Evolutionary conservation across 2,329 filamentous ascomycete species (phyloP).

Genomic region (Fusarium chlamydosporum): DNA sequence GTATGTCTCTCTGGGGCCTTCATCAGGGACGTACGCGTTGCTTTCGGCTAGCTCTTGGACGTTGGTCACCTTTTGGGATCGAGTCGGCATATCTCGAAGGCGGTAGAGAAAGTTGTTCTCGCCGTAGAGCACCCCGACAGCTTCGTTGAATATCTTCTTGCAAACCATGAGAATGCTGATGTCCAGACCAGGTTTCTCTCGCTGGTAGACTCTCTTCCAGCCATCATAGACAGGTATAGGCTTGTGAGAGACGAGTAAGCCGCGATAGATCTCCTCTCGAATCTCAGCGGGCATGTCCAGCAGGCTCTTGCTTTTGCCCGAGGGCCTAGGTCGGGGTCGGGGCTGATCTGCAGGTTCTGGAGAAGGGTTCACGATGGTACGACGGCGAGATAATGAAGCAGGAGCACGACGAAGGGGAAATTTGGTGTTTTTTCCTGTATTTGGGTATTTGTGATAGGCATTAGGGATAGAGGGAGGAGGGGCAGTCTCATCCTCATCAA

Average conservation of each 20-base stretch:
- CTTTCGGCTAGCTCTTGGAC: slow-evolving; percentile 39
- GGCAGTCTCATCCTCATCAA: slow-evolving; percentile 40
- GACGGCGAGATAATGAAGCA: background rate
- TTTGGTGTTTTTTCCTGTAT: background rate
- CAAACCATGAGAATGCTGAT: slow-evolving; percentile 58
- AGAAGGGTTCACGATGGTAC: background rate
- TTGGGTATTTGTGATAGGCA: background rate
- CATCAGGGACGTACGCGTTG: slow-evolving; percentile 22
- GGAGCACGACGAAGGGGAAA: background rate
- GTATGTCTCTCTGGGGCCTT: background rate
- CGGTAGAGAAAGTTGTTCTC: slow-evolving; percentile 64
- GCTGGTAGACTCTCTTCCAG: slow-evolving; percentile 55
- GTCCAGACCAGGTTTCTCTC: slow-evolving; percentile 52
- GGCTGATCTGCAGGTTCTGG: background rate
- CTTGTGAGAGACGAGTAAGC: slow-evolving; percentile 52
- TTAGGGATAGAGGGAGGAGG: slow-evolving; percentile 29
- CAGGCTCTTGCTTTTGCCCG: slow-evolving; percentile 8
- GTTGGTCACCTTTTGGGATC: slow-evolving; percentile 27
- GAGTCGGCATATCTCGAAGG: slow-evolving; percentile 56
- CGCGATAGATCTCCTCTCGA: slow-evolving; percentile 52
- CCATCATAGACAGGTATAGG: slow-evolving; percentile 54
- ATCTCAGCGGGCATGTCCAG: slow-evolving; percentile 52
- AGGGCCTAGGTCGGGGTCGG: background rate
- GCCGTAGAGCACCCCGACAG: slow-evolving; percentile 61
- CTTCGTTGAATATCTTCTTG: slow-evolving; percentile 56